Percentiles rank a stretch among this genome's conserved stretches.
phyloP scores from a whole-genome alignment of 495 filamentous ascomycete species.

The Articulospora tetracladia region DNA sequence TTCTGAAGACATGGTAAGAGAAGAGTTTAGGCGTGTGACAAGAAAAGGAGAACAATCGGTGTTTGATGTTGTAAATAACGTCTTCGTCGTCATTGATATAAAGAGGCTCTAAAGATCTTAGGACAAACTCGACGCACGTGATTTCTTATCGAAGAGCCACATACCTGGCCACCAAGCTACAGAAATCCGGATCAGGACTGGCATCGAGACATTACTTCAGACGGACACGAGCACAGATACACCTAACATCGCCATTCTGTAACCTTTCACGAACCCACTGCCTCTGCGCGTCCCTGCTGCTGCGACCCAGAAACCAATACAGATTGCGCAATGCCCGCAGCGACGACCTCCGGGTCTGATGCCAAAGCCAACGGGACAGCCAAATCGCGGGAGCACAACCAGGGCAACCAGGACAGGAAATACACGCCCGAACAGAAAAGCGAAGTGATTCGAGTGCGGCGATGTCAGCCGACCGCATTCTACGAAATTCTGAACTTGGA shows the following conservation, averaged over 20 bases:
- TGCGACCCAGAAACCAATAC: background rate
- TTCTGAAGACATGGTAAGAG: conserved; percentile 7
- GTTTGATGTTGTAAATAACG: background rate
- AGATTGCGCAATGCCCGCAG: conserved; percentile 65
- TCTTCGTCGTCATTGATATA: background rate
- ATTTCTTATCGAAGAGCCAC: background rate
- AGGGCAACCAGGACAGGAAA: conserved; percentile 87
- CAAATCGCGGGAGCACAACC: conserved; percentile 80
- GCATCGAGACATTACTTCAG: too few species aligned
- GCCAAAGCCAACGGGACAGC: conserved; percentile 54
- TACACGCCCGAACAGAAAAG: conserved; percentile 87
- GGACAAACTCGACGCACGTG: background rate
- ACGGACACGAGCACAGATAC: too few species aligned
- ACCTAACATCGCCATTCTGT: too few species aligned
- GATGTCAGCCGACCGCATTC: conserved; percentile 79
- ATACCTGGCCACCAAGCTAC: background rate
- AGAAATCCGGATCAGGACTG: too few species aligned
- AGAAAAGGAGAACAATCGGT: background rate
- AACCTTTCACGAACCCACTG: too few species aligned
- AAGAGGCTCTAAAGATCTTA: background rate
- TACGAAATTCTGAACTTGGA: conserved; percentile 82
- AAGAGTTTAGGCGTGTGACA: background rate
- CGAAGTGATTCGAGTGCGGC: conserved; percentile 80
- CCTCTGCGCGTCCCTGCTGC: too few species aligned
- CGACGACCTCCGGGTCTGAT: conserved; percentile 60